Conservation (phyloP, 2,329 filamentous ascomycete genomes). For the Diaporthe longicolla region DNA sequence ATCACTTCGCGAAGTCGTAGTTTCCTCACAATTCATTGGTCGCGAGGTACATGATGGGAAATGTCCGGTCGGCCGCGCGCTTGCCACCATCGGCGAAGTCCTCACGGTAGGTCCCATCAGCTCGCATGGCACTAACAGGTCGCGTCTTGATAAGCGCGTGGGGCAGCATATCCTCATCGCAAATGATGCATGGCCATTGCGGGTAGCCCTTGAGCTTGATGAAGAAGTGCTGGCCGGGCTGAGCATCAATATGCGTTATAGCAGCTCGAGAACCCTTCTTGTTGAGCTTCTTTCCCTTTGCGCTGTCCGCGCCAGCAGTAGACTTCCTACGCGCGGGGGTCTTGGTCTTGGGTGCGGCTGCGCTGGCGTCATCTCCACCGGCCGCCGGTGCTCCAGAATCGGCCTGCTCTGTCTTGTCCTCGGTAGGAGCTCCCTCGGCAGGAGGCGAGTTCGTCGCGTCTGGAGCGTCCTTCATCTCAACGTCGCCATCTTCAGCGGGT, state of each 20-base stretch:
- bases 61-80: constrained; percentile 86
- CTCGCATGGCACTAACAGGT: constrained; percentile 85
- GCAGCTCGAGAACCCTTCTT: constrained; percentile 86
- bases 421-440: constrained; percentile 51
- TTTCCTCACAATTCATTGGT: constrained; percentile 96
- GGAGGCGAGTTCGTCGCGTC: constrained; percentile 59
- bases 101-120: constrained; percentile 89
- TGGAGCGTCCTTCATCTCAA: constrained; percentile 81
- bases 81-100: constrained; percentile 91
- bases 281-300: constrained; percentile 85
- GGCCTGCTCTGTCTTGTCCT: constrained; percentile 48
- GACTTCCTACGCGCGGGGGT: constrained; percentile 80
- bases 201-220: constrained; percentile 96
- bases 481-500: constrained; percentile 57
- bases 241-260: constrained; percentile 80
- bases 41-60: constrained; percentile 93
- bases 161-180: constrained; percentile 94
- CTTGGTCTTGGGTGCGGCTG: constrained; percentile 59
- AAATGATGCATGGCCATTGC: constrained; percentile 94
- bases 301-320: constrained; percentile 69
- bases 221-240: constrained; percentile 93
- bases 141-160: constrained; percentile 80
- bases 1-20: not conserved
- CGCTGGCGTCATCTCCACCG: constrained; percentile 52
- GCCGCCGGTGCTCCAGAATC: constrained; percentile 46